Evolutionary conservation across 768 basidiomycete species (phyloP).

Genomic region (Russula ochroleuca): DNA sequence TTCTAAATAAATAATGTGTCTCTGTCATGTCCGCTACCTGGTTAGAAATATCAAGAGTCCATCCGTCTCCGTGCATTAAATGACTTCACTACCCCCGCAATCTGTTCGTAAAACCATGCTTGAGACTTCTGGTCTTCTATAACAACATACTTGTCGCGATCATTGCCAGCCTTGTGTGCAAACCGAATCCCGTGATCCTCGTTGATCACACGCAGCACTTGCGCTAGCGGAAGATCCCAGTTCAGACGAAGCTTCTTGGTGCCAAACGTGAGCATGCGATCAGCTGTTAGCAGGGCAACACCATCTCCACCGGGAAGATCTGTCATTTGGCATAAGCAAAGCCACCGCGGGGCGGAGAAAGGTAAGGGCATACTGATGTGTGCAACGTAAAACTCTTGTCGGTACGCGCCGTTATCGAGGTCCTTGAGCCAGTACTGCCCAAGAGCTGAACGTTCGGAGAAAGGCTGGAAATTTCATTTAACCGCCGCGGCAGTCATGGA

Average conservation of each 20-base stretch:
- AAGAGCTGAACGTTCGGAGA: conserved; percentile 81
- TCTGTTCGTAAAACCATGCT: conserved; percentile 76
- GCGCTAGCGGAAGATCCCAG: conserved; percentile 88
- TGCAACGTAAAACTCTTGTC: conserved; percentile 82
- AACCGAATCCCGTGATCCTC: conserved; percentile 91
- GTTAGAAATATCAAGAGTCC: conserved; percentile 40
- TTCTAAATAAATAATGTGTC: conserved; percentile 16
- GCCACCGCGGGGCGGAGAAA: background rate
- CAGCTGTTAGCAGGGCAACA: conserved; percentile 73
- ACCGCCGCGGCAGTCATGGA: background rate
- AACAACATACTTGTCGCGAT: conserved; percentile 70
- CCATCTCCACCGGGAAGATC: conserved; percentile 78
- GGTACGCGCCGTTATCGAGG: conserved; percentile 81
- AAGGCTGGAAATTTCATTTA: conserved; percentile 53
- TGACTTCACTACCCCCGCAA: conserved; percentile 69
- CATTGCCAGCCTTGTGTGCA: conserved; percentile 71
- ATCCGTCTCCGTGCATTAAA: conserved; percentile 73
- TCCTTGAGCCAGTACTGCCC: conserved; percentile 99
- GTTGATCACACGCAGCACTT: conserved; percentile 81
- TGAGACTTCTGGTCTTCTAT: conserved; percentile 72
- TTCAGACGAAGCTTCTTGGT: conserved; percentile 78
- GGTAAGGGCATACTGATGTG: conserved; percentile 65
- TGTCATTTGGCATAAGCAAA: conserved; percentile 31
- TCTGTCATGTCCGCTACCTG: conserved; percentile 5
- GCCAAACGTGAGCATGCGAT: conserved; percentile 77